Percentiles rank a stretch among this genome's conserved stretches.
Conservation (phyloP, 352 stramenopile species). For the Pythium rishiriense region DNA sequence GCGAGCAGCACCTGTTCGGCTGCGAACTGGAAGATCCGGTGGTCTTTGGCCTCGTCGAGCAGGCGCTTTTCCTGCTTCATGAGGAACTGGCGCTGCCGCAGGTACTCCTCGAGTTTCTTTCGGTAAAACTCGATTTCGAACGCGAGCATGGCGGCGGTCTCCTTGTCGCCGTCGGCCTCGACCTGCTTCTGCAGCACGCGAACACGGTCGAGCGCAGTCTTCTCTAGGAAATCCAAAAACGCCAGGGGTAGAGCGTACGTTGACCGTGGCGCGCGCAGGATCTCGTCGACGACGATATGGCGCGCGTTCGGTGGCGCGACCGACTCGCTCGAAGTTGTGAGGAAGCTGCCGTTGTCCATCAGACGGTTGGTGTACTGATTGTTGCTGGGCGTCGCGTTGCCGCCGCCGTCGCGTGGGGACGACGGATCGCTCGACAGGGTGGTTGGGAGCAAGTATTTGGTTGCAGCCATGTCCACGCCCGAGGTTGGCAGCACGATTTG, state of each 20-base stretch:
- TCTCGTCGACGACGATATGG: conserved; percentile 75
- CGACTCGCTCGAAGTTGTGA: conserved; percentile 39
- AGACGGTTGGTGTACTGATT: conserved; percentile 33
- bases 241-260: conserved; percentile 76
- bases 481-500: conserved; percentile 60
- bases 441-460: conserved; percentile 78
- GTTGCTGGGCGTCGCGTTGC: conserved; percentile 24
- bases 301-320: conserved; percentile 30
- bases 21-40: conserved; percentile 36
- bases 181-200: conserved; percentile 55
- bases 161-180: conserved; percentile 25
- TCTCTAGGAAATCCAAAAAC: conserved; percentile 74
- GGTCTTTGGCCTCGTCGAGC: conserved; percentile 51
- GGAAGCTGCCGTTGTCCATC: conserved; percentile 68
- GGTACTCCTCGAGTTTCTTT: conserved; percentile 72
- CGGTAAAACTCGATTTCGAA: conserved; percentile 63
- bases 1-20: conserved; percentile 21
- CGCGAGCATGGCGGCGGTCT: conserved; percentile 37
- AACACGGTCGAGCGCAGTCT: conserved; percentile 56
- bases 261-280: conserved; percentile 66
- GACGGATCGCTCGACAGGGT: conserved; percentile 27
- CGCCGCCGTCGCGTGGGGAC: neutral
- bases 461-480: conserved; percentile 68
- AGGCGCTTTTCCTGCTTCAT: conserved; percentile 73
- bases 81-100: conserved; percentile 74